Conservation (phyloP, 1,139 yeast genomes). For the Blastobotrys capitulatus region DNA sequence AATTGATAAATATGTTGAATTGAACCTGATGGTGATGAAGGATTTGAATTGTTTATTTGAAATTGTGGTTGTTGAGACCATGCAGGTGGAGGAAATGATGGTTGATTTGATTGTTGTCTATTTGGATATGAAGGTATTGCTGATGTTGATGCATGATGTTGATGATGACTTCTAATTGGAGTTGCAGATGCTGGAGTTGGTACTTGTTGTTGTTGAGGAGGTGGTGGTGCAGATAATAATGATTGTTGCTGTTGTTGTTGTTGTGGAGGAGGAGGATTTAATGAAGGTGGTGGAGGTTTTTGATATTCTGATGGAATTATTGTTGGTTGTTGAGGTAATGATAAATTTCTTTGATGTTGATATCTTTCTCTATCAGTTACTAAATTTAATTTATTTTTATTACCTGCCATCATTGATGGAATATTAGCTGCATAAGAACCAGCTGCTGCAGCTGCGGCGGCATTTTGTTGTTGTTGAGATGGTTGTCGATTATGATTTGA, state of each 20-base stretch:
- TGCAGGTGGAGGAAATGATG: slow-evolving; percentile 1
- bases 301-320: slow-evolving; percentile 18
- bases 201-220: slow-evolving; percentile 11
- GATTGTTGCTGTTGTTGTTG: slow-evolving; percentile 17
- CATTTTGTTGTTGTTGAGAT: slow-evolving; percentile 6
- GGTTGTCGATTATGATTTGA: slow-evolving; percentile 11
- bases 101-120: slow-evolving; percentile 6
- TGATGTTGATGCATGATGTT: slow-evolving; percentile 25
- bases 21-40: slow-evolving; percentile 18
- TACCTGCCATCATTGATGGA: slow-evolving; percentile 9
- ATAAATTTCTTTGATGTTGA: slow-evolving; percentile 24
- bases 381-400: slow-evolving; percentile 1
- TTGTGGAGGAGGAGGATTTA: slow-evolving; percentile 10
- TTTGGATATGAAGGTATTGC: slow-evolving; percentile 20
- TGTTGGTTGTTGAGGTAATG: slow-evolving; percentile 24
- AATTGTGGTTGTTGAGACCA: slow-evolving; percentile 6
- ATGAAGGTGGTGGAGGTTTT: neutral
- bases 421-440: slow-evolving; percentile 11
- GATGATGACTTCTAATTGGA: slow-evolving; percentile 18
- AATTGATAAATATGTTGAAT: slow-evolving; percentile 23
- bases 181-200: slow-evolving; percentile 9
- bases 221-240: slow-evolving; percentile 20
- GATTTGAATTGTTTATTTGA: slow-evolving; percentile 4
- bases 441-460: slow-evolving; percentile 11
- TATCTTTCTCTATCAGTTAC: slow-evolving; percentile 5